A percentile compares a stretch with the other conserved stretches of the same genome.
These are phyloP conservation scores for Eremochloa ophiuroides DNA, from an alignment of 176 grass and related monocot genomes.

Conservation along the genomic window DNA sequence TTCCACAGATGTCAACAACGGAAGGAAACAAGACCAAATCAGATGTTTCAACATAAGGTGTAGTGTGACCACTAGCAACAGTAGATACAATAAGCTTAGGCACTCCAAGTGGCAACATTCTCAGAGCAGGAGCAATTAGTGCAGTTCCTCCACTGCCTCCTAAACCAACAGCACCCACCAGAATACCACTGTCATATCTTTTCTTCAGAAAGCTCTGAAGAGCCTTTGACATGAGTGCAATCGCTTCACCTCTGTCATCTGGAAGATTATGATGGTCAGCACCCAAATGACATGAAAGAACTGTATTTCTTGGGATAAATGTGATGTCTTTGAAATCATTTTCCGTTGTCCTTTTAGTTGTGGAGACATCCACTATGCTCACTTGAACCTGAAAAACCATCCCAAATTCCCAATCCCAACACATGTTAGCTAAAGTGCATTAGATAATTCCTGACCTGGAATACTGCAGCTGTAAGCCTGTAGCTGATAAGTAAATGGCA, in stretches of 20 bases:
- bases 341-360: conserved; percentile 22
- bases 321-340: conserved; percentile 40
- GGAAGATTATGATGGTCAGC: conserved; percentile 46
- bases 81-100: conserved; percentile 94
- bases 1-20: conserved; percentile 83
- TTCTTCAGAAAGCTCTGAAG: conserved; percentile 65
- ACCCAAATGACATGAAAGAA: conserved; percentile 55
- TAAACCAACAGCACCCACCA: conserved; percentile 71
- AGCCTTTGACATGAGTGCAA: conserved; percentile 55
- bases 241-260: conserved; percentile 76
- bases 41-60: conserved; percentile 74
- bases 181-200: conserved; percentile 44
- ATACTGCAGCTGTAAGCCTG: not conserved
- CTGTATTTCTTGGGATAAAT: conserved; percentile 51
- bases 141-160: conserved; percentile 91
- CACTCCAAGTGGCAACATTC: conserved; percentile 77
- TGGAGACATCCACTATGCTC: conserved; percentile 84
- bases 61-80: conserved; percentile 75
- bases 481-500: not conserved
- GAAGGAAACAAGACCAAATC: conserved; percentile 86
- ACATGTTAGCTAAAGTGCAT: not conserved
- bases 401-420: not conserved
- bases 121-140: conserved; percentile 73
- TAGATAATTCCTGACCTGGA: not conserved
- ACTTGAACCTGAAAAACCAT: conserved; percentile 68